phyloP scores from a whole-genome alignment of 106 monocot genomes.

The Agapanthus africanus region DNA sequence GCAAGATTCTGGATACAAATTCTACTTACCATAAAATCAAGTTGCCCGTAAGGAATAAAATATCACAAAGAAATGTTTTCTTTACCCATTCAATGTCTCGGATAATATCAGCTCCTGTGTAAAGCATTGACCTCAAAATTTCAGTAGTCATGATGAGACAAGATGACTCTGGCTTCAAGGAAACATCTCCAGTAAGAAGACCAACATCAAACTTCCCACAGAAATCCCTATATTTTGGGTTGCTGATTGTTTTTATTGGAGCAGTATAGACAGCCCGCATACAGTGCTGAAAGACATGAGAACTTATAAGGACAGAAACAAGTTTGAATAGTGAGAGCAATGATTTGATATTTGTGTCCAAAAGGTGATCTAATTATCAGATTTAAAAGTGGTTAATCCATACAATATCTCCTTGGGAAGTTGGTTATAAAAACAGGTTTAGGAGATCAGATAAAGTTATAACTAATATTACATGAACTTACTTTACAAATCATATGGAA shows the following conservation, averaged over 20 bases:
- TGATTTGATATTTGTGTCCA: background rate
- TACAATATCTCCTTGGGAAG: background rate
- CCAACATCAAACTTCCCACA: constrained; percentile 92
- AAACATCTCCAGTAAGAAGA: constrained; percentile 94
- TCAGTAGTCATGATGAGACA: constrained; percentile 96
- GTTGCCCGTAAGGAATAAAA: background rate
- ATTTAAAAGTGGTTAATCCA: background rate
- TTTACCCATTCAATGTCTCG: constrained; percentile 95
- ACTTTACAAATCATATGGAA: background rate
- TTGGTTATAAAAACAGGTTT: background rate
- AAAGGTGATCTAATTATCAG: background rate
- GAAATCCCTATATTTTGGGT: constrained; percentile 95
- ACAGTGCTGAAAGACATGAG: constrained; percentile 62
- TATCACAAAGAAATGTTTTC: constrained; percentile 2
- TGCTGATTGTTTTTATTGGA: constrained; percentile 98
- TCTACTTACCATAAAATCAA: background rate
- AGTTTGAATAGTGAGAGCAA: background rate
- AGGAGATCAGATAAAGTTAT: background rate
- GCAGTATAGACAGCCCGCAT: constrained; percentile 94
- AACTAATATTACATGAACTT: background rate
- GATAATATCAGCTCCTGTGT: constrained; percentile 89
- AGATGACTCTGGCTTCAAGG: constrained; percentile 79
- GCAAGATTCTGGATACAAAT: too few species aligned
- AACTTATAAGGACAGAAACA: background rate
- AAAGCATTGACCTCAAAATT: constrained; percentile 92